phyloP scores from a whole-genome alignment of 768 basidiomycete species.

The Leccinum aurantiacum region DNA sequence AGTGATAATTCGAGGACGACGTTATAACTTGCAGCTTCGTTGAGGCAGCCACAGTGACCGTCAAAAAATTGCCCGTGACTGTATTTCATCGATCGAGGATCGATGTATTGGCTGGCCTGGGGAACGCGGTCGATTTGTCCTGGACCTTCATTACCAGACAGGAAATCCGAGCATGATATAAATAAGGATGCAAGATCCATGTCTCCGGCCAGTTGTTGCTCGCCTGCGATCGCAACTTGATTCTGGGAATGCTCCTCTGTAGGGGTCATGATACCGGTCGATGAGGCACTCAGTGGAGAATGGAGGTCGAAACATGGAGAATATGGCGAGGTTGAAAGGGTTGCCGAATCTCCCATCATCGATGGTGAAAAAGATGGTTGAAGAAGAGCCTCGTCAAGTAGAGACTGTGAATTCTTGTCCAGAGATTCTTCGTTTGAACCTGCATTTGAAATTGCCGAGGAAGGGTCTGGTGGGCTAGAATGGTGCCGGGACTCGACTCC shows the following conservation, averaged over 20 bases:
- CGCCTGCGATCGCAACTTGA: slow-evolving; percentile 28
- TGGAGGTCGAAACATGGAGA: slow-evolving; percentile 21
- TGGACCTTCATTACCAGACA: slow-evolving; percentile 15
- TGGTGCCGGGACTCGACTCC: slow-evolving; percentile 5
- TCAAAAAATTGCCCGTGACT: slow-evolving; percentile 18
- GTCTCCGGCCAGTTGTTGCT: slow-evolving; percentile 33
- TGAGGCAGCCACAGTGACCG: slow-evolving; percentile 58
- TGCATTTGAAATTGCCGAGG: slow-evolving; percentile 1
- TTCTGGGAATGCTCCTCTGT: slow-evolving; percentile 43
- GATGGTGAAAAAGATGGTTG: slow-evolving; percentile 33
- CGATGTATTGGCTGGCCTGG: slow-evolving; percentile 3
- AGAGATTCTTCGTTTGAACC: slow-evolving; percentile 8
- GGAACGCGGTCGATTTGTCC: slow-evolving; percentile 12
- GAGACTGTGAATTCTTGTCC: slow-evolving; percentile 1
- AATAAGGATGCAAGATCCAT: slow-evolving; percentile 46
- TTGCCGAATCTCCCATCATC: slow-evolving; percentile 31
- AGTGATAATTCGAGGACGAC: slow-evolving; percentile 66
- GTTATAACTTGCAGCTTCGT: slow-evolving; percentile 53
- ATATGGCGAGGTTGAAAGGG: slow-evolving; percentile 11
- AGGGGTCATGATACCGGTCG: slow-evolving; percentile 42
- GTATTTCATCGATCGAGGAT: slow-evolving; percentile 16
- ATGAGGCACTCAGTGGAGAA: slow-evolving; percentile 30
- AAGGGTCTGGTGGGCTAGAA: slow-evolving; percentile 3
- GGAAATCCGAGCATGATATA: slow-evolving; percentile 32
- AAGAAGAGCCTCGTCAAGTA: slow-evolving; percentile 16